Percentiles rank a stretch among this genome's conserved stretches.
Conservation (phyloP, 1,139 yeast genomes). For the Debaryomycetaceae sp. region DNA sequence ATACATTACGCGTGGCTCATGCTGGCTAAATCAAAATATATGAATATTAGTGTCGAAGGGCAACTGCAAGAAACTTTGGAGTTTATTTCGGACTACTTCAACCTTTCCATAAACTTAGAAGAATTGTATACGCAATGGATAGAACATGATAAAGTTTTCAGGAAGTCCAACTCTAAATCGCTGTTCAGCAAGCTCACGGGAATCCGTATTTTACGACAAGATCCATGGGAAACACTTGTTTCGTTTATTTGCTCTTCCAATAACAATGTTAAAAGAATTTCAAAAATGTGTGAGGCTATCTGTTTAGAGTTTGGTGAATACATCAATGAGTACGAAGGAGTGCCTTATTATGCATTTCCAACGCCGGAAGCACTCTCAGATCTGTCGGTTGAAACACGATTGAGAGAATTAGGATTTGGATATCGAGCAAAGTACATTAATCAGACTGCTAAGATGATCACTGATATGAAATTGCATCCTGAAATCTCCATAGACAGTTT, state of each 20-base stretch:
- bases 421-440: slow-evolving; percentile 88
- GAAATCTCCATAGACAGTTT: slow-evolving; percentile 30
- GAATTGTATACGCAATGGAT: slow-evolving; percentile 64
- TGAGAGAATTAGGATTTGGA: slow-evolving; percentile 75
- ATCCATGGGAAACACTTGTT: slow-evolving; percentile 93
- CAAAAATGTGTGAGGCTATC: slow-evolving; percentile 85
- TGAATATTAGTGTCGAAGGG: neutral
- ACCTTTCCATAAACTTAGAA: slow-evolving; percentile 52
- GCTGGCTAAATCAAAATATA: slow-evolving; percentile 8
- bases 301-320: slow-evolving; percentile 69
- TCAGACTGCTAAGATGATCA: slow-evolving; percentile 60
- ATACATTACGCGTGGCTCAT: slow-evolving; percentile 31
- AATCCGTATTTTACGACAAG: slow-evolving; percentile 80
- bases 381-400: slow-evolving; percentile 37
- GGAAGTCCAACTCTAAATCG: slow-evolving; percentile 23
- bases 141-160: slow-evolving; percentile 46
- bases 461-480: slow-evolving; percentile 35
- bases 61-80: slow-evolving; percentile 31
- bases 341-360: slow-evolving; percentile 74
- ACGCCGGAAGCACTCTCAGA: slow-evolving; percentile 47
- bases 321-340: slow-evolving; percentile 54
- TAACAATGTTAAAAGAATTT: slow-evolving; percentile 89
- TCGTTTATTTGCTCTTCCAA: slow-evolving; percentile 95
- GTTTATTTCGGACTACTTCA: slow-evolving; percentile 66
- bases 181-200: slow-evolving; percentile 56